These are phyloP conservation scores for Boletus semigastroideus DNA, from an alignment of 1,284 basidiomycete species.

Conservation along the genomic window DNA sequence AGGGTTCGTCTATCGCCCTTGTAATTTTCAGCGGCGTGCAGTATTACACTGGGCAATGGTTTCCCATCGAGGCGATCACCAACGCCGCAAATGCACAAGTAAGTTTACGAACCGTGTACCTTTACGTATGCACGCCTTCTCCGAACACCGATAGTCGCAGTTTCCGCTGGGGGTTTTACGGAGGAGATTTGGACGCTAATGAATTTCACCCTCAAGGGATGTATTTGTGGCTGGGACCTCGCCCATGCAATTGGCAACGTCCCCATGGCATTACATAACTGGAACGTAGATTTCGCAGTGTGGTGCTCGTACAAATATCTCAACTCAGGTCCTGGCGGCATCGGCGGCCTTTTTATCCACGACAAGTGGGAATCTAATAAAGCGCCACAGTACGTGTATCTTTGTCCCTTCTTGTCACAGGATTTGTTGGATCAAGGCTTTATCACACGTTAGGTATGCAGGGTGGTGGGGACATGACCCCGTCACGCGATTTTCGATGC, in stretches of 20 bases:
- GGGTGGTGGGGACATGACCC: slow-evolving; percentile 99
- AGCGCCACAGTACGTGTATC: slow-evolving; percentile 52
- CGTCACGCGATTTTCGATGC: slow-evolving; percentile 89
- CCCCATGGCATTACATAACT: slow-evolving; percentile 85
- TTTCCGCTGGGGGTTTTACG: slow-evolving; percentile 4
- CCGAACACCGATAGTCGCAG: slow-evolving; percentile 5
- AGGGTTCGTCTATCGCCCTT: slow-evolving; percentile 78
- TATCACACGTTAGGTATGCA: slow-evolving; percentile 58
- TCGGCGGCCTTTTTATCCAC: slow-evolving; percentile 91
- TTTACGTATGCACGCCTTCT: slow-evolving; percentile 30
- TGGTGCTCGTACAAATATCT: slow-evolving; percentile 99
- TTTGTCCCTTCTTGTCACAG: slow-evolving; percentile 14
- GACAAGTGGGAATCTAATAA: slow-evolving; percentile 70
- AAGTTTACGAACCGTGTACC: slow-evolving; percentile 21
- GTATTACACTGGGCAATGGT: slow-evolving; percentile 97
- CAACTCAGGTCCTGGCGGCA: slow-evolving; percentile 93
- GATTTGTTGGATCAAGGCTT: slow-evolving; percentile 8
- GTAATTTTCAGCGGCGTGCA: slow-evolving; percentile 92
- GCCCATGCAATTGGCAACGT: slow-evolving; percentile 97
- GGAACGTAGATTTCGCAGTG: slow-evolving; percentile 95
- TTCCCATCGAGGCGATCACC: slow-evolving; percentile 85
- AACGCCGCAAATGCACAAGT: slow-evolving; percentile 82
- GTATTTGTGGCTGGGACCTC: slow-evolving; percentile 93
- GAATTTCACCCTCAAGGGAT: slow-evolving; percentile 57
- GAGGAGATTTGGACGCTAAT: slow-evolving; percentile 16